Evolutionary conservation across 73 alveolate species (phyloP), one percentile per base, ranked within the genome.

Genomic region (Breviolum minutum): DNA sequence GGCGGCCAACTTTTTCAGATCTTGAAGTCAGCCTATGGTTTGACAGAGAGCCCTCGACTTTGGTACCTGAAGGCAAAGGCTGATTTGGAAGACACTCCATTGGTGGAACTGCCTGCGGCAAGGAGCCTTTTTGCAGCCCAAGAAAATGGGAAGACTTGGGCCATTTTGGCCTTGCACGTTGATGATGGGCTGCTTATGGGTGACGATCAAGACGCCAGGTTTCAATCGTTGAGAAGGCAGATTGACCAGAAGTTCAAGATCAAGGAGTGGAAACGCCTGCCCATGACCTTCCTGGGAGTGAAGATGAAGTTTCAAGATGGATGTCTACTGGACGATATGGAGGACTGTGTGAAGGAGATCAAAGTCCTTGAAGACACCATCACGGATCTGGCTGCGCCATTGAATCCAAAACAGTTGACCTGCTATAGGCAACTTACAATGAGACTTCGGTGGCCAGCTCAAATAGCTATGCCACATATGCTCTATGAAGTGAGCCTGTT

Each of bases 131-230:
- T 84, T 26, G 66, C 62, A 1, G 85, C 85, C 85, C 11, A 14
- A 16, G 85, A 76, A 8, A 1, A 16, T 9, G 63, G 63, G 0
- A 76, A 24, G 63, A 22, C 80, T 20, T 26, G 74, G 54, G 85
- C 96, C 26, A 24, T 89, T 7, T 27, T 63, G 29, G 16, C 84
- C n/a, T 61, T 89, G 11, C 96, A 89, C 61, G 96, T 89, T 4
- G 96, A 89, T 69, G 96, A 89, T 26, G 96, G 96, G 13, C 27
- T 89, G 62, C 71, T 89, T 5, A 71, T 71, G 13, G 96, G 81
- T 1, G 7, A 30, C 40, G 68, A 29, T n/a, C 4, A 54, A 48
- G 83, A 29, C 54, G 0, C 16, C 1, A 14, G 85, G 32, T 26
- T 64, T 20, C 54, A 13, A 30, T 26, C 61, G 19, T 11, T 70